Percentiles rank a stretch among this genome's conserved stretches.
These are phyloP conservation scores for Solanum bulbocastanum DNA, from an alignment of 257 asterid species.

Conservation along the genomic window DNA sequence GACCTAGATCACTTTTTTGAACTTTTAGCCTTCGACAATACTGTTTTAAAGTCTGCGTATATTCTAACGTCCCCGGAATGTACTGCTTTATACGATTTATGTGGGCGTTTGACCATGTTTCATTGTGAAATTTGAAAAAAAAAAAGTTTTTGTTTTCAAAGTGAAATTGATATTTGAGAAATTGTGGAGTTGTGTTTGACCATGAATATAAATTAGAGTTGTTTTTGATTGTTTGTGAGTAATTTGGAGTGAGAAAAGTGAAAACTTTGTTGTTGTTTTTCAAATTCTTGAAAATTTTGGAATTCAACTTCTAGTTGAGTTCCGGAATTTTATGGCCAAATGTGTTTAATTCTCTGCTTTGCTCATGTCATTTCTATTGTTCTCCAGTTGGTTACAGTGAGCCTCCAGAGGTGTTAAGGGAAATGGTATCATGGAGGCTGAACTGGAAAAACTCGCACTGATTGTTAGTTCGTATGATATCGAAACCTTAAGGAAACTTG, in stretches of 20 bases:
- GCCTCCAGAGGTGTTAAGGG: slow-evolving; percentile 14
- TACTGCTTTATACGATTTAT: background rate
- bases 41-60: background rate
- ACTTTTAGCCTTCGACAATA: background rate
- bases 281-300: background rate
- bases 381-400: slow-evolving; percentile 25
- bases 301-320: background rate
- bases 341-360: background rate
- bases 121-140: background rate
- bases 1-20: background rate
- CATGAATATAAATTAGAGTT: background rate
- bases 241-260: background rate
- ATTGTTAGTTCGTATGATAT: slow-evolving; percentile 51
- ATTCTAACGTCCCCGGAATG: background rate
- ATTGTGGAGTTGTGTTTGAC: background rate
- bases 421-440: background rate
- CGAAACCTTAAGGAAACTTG: slow-evolving; percentile 36
- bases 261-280: background rate
- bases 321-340: background rate
- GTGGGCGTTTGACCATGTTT: background rate
- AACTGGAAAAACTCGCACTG: slow-evolving; percentile 7
- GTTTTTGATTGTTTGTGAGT: background rate
- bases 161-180: background rate
- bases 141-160: background rate
- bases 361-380: slow-evolving; percentile 1